These are phyloP conservation scores for Fusarium chlamydosporum DNA, from an alignment of 2,329 filamentous ascomycete genomes.

Conservation along the genomic window DNA sequence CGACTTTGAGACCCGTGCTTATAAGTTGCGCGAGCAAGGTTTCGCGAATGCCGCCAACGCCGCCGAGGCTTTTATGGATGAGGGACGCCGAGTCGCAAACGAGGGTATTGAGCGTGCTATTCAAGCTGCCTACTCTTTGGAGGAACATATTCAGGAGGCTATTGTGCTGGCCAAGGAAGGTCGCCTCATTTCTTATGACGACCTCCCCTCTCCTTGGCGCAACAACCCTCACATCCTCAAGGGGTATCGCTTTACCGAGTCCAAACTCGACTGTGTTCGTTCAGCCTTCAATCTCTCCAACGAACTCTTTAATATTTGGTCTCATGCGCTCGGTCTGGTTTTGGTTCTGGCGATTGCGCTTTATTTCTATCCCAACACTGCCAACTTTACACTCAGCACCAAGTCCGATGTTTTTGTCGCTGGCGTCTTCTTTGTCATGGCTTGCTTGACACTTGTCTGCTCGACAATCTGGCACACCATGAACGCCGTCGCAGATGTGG, in stretches of 20 bases:
- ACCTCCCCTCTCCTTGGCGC: constrained; percentile 91
- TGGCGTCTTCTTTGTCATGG: constrained; percentile 95
- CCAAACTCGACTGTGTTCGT: constrained; percentile 87
- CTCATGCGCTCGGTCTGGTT: constrained; percentile 89
- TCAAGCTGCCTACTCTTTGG: constrained; percentile 83
- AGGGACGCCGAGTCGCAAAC: constrained; percentile 84
- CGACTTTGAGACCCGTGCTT: constrained; percentile 86
- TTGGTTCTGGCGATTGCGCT: constrained; percentile 91
- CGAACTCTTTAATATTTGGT: constrained; percentile 98
- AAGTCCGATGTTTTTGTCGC: constrained; percentile 92
- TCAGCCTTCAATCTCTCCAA: constrained; percentile 90
- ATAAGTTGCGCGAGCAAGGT: constrained; percentile 83
- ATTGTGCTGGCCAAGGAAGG: constrained; percentile 81
- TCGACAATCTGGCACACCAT: constrained; percentile 98
- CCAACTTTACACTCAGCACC: constrained; percentile 88
- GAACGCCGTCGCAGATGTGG: constrained; percentile 93
- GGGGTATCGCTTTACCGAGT: constrained; percentile 94
- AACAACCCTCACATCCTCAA: constrained; percentile 93
- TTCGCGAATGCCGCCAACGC: constrained; percentile 76
- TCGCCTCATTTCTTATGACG: constrained; percentile 88
- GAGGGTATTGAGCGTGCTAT: constrained; percentile 83
- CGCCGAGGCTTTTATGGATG: constrained; percentile 79
- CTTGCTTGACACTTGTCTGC: constrained; percentile 94
- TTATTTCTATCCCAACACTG: constrained; percentile 92
- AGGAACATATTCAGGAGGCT: constrained; percentile 86